Conservation (phyloP, 179 eudicot genomes). For the Beta lomatogona region DNA sequence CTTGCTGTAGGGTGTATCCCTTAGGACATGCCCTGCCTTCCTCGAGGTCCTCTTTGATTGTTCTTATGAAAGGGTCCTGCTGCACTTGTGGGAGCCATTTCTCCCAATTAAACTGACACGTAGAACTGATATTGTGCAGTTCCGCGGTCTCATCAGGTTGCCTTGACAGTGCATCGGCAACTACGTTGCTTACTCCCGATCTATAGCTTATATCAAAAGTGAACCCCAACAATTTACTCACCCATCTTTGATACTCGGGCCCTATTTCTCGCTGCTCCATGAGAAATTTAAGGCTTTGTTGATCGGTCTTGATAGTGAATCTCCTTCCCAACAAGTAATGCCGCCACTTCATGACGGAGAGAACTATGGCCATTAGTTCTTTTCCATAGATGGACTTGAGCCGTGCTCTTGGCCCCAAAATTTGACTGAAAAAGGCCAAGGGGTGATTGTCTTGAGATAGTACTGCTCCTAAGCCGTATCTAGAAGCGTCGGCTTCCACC, state of each 20-base stretch:
- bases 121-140: too few species aligned
- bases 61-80: too few species aligned
- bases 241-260: neutral
- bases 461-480: neutral
- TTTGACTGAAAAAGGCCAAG: neutral
- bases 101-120: too few species aligned
- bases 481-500: neutral
- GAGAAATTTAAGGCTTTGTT: neutral
- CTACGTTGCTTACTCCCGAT: neutral
- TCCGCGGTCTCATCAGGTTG: too few species aligned
- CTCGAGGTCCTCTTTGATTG: too few species aligned
- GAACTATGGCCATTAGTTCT: neutral
- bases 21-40: too few species aligned
- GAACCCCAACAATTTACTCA: neutral
- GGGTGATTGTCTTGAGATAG: neutral
- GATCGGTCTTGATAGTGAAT: neutral
- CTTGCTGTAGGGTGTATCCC: too few species aligned
- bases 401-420: neutral
- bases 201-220: neutral
- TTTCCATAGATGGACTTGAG: neutral
- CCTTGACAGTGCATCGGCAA: neutral
- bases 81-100: too few species aligned
- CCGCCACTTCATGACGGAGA: neutral
- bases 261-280: neutral
- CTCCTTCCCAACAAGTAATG: neutral